phyloP scores from a whole-genome alignment of 2,329 filamentous ascomycete species.

The Cryphonectria japonica region DNA sequence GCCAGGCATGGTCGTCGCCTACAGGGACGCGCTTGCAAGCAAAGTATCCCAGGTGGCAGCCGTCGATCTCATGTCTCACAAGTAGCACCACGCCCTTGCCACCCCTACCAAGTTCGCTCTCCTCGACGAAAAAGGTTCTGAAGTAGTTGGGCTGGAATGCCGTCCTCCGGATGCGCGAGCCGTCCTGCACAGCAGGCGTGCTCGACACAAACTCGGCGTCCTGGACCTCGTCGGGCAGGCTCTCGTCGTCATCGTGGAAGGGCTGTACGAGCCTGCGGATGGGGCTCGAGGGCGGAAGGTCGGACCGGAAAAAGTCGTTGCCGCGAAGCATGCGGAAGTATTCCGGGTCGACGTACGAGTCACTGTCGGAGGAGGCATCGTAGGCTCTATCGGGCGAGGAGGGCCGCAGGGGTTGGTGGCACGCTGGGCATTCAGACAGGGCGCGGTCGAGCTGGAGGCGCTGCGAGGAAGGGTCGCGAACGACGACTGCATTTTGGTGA shows the following conservation, averaged over 20 bases:
- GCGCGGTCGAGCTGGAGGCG: constrained; percentile 77
- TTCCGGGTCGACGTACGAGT: constrained; percentile 82
- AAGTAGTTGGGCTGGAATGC: constrained; percentile 95
- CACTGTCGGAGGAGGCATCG: constrained; percentile 49
- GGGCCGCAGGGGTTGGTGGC: constrained; percentile 70
- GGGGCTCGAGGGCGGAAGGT: constrained; percentile 54
- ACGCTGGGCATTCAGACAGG: constrained; percentile 85
- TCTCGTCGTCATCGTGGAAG: constrained; percentile 38
- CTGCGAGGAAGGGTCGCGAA: constrained; percentile 83
- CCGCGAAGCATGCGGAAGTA: constrained; percentile 93
- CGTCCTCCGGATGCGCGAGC: constrained; percentile 76
- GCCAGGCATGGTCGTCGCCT: constrained; percentile 90
- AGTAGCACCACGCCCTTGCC: constrained; percentile 94
- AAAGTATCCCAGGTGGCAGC: constrained; percentile 85
- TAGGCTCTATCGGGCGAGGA: constrained; percentile 55
- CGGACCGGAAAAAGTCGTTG: constrained; percentile 49
- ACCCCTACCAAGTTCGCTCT: constrained; percentile 82
- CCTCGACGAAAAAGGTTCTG: constrained; percentile 88
- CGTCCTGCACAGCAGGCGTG: constrained; percentile 52
- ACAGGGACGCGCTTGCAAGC: constrained; percentile 97
- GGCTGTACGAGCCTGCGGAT: constrained; percentile 58
- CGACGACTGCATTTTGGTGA: constrained; percentile 88
- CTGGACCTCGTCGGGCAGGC: constrained; percentile 35
- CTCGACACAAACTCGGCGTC: constrained; percentile 58
- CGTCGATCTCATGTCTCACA: constrained; percentile 91